phyloP scores from a whole-genome alignment of 371 early-diverging fungal species.

The Sporodiniella umbellata region DNA sequence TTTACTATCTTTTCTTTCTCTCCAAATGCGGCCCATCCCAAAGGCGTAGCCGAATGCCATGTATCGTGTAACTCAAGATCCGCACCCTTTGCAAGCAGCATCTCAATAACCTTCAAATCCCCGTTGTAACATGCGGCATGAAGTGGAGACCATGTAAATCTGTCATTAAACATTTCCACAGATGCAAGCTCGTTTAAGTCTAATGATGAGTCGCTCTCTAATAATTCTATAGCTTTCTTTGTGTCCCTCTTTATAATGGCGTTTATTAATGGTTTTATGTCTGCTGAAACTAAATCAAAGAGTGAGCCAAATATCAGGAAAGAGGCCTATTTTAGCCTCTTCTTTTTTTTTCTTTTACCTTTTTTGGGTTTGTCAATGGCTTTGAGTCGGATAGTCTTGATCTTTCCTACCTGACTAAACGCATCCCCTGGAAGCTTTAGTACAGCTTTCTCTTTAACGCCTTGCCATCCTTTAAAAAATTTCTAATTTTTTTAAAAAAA shows the following conservation, averaged over 20 bases:
- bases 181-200: slow-evolving; percentile 54
- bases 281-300: not conserved
- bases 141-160: slow-evolving; percentile 83
- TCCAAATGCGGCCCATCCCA: slow-evolving; percentile 92
- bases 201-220: slow-evolving; percentile 31
- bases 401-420: slow-evolving; percentile 23
- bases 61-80: slow-evolving; percentile 82
- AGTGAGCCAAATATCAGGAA: not conserved
- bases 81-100: slow-evolving; percentile 73
- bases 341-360: slow-evolving; percentile 8
- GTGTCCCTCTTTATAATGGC: slow-evolving; percentile 31
- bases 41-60: slow-evolving; percentile 80
- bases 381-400: slow-evolving; percentile 36
- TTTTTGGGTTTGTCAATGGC: slow-evolving; percentile 36
- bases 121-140: slow-evolving; percentile 89
- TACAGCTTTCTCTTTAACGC: slow-evolving; percentile 17
- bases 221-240: slow-evolving; percentile 27
- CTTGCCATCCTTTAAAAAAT: slow-evolving; percentile 33
- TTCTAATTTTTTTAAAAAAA: no score
- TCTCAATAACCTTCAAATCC: slow-evolving; percentile 56
- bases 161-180: slow-evolving; percentile 60
- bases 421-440: slow-evolving; percentile 37
- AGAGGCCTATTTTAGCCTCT: no score
- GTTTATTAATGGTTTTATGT: slow-evolving; percentile 18
- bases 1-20: slow-evolving; percentile 48